phyloP scores from a whole-genome alignment of 345 rosid genomes.

The Eucalyptus guilfoylei region DNA sequence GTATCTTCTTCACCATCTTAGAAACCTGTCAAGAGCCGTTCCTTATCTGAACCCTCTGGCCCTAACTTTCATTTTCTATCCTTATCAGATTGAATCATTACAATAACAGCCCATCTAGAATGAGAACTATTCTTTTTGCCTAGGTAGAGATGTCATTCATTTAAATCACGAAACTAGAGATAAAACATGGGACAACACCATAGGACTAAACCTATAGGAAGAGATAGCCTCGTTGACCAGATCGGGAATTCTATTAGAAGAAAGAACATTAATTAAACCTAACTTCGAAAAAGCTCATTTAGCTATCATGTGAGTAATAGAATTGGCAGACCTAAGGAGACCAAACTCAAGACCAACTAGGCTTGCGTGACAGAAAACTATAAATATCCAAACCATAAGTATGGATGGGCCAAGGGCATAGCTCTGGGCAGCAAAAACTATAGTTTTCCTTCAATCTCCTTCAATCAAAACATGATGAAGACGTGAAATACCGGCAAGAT shows the following conservation, averaged over 20 bases:
- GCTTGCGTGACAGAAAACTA: not conserved
- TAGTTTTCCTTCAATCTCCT: not conserved
- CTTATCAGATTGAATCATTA: rapidly evolving
- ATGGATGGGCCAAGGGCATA: not conserved
- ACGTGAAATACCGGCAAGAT: not conserved
- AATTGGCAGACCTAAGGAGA: not conserved
- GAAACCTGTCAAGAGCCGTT: rapidly evolving
- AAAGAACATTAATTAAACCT: not conserved
- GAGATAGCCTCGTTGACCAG: not conserved
- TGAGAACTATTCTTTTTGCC: not conserved
- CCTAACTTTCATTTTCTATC: rapidly evolving
- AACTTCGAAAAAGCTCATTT: not conserved
- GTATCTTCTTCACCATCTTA: rapidly evolving
- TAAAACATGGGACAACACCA: not conserved
- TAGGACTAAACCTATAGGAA: not conserved
- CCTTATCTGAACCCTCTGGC: rapidly evolving
- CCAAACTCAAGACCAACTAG: not conserved
- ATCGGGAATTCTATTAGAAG: not conserved
- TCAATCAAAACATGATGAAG: not conserved
- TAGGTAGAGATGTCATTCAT: not conserved
- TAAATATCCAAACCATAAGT: not conserved
- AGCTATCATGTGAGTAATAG: not conserved
- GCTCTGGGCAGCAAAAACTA: not conserved
- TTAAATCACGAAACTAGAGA: not conserved
- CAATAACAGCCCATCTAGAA: not conserved